phyloP scores from a whole-genome alignment of 2,329 filamentous ascomycete species.

The Apiospora pterosperma region DNA sequence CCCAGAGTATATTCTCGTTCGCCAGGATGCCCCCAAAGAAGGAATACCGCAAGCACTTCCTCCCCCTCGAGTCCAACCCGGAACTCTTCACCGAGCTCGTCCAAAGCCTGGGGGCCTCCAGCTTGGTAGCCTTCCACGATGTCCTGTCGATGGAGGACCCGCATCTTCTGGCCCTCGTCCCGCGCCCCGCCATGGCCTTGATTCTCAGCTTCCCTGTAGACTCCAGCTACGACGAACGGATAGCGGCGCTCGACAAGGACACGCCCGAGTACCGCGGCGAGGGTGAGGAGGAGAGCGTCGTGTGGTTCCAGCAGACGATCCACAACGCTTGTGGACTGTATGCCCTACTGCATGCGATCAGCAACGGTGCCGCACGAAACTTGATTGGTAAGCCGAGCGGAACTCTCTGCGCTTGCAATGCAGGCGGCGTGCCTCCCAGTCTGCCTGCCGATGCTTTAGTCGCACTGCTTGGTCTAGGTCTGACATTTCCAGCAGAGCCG shows the following conservation, averaged over 20 bases:
- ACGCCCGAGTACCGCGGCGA: constrained; percentile 12
- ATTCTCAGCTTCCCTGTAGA: constrained; percentile 67
- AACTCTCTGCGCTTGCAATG: too few relatives aligned
- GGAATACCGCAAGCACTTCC: constrained; percentile 20
- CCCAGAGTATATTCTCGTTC: too few relatives aligned
- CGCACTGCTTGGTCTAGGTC: too few relatives aligned
- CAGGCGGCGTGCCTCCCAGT: too few relatives aligned
- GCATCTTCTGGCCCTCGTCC: constrained; percentile 62
- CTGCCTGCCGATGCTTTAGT: too few relatives aligned
- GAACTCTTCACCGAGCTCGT: constrained; percentile 64
- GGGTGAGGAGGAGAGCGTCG: constrained; percentile 55
- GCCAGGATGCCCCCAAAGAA: neutral
- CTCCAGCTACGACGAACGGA: constrained; percentile 55
- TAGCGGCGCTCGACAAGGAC: constrained; percentile 26
- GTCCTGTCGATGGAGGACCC: constrained; percentile 68
- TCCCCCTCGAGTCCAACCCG: constrained; percentile 48
- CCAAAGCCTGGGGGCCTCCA: constrained; percentile 59
- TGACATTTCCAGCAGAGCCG: neutral
- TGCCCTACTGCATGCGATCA: constrained; percentile 60
- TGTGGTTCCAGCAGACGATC: constrained; percentile 75
- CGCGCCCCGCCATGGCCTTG: constrained; percentile 63
- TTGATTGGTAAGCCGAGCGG: constrained; percentile 35
- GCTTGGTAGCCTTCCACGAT: constrained; percentile 60
- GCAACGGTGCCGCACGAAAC: constrained; percentile 53
- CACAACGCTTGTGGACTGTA: constrained; percentile 70